Conservation (phyloP, 202 grass and related monocot genomes). For the Carex sylvatica region DNA sequence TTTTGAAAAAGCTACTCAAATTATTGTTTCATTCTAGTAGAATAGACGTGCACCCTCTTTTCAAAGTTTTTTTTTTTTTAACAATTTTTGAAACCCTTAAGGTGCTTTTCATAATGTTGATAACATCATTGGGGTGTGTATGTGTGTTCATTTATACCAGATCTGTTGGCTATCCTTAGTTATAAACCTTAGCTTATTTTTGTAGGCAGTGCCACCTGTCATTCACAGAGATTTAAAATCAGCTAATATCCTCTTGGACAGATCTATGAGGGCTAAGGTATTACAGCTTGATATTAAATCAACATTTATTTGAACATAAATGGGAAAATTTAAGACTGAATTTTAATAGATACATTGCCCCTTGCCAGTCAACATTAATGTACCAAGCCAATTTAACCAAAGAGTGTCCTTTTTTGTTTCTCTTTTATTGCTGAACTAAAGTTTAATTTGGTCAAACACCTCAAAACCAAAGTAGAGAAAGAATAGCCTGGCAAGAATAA, state of each 20-base stretch:
- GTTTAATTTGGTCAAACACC: background rate
- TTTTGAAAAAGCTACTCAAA: background rate
- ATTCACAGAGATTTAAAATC: conserved; percentile 97
- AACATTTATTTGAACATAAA: background rate
- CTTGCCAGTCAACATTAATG: background rate
- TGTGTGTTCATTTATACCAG: background rate
- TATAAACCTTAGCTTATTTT: conserved; percentile 20
- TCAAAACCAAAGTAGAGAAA: background rate
- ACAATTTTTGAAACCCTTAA: background rate
- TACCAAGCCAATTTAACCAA: background rate
- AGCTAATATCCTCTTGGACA: conserved; percentile 94
- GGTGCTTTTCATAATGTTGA: background rate
- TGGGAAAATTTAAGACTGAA: background rate
- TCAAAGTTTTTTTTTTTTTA: background rate
- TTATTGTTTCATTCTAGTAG: background rate
- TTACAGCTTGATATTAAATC: background rate
- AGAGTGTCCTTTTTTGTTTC: background rate
- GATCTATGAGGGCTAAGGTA: conserved; percentile 92
- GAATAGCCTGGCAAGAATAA: background rate
- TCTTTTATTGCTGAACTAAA: background rate
- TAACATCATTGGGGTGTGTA: background rate
- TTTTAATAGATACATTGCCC: background rate
- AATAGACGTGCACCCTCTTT: background rate
- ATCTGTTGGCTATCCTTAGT: conserved; percentile 8
- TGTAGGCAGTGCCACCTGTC: conserved; percentile 88